Percentiles rank a stretch among this genome's conserved stretches.
phyloP scores from a whole-genome alignment of 202 grass and related monocot genomes.

The Saccharum hybrid region DNA sequence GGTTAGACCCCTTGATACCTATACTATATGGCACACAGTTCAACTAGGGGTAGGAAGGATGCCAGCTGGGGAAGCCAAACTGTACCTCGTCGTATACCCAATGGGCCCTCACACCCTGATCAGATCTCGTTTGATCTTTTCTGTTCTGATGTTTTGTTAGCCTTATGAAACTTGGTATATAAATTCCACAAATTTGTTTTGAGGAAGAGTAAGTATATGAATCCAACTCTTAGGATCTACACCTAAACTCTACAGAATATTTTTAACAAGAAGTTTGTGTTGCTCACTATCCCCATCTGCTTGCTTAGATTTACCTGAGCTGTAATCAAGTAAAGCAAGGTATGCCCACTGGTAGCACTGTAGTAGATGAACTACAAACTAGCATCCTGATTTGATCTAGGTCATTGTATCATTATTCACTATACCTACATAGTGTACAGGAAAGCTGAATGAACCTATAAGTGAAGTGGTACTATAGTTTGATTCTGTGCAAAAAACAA shows the following conservation, averaged over 20 bases:
- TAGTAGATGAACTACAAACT: constrained; percentile 37
- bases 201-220: constrained; percentile 2
- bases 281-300: constrained; percentile 11
- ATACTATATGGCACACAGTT: constrained; percentile 11
- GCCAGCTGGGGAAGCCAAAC: constrained; percentile 15
- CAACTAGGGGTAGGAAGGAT: not conserved
- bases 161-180: constrained; percentile 2
- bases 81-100: not conserved
- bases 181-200: constrained; percentile 26
- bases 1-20: not conserved
- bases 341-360: constrained; percentile 14
- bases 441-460: not conserved
- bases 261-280: constrained; percentile 31
- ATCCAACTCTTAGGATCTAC: constrained; percentile 13
- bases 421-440: constrained; percentile 10
- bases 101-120: not conserved
- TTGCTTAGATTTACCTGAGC: constrained; percentile 35
- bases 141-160: constrained; percentile 30
- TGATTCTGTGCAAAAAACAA: constrained; percentile 29
- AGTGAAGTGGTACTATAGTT: constrained; percentile 35
- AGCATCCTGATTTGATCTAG: constrained; percentile 22
- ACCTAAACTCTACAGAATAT: constrained; percentile 15
- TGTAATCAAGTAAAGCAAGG: constrained; percentile 34
- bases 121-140: not conserved
- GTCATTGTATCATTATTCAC: constrained; percentile 24